These are phyloP conservation scores for Citrullus colocynthis DNA, from an alignment of 306 rosid species.

Conservation along the genomic window DNA sequence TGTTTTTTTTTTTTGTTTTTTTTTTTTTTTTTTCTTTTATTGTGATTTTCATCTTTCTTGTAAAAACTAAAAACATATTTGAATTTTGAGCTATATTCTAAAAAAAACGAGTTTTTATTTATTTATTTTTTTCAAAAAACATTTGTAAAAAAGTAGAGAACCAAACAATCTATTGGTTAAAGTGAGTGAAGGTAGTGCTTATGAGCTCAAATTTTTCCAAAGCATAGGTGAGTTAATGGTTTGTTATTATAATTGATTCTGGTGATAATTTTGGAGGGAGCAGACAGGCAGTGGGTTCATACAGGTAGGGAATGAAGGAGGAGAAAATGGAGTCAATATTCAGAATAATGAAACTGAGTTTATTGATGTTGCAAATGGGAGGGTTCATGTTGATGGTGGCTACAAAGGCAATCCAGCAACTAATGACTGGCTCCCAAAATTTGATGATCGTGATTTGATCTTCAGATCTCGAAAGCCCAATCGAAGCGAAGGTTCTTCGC, in stretches of 20 bases:
- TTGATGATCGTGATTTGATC: conserved; percentile 13
- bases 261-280: background rate
- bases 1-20: too few species aligned
- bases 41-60: too few species aligned
- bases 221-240: too few species aligned
- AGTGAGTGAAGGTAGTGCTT: too few species aligned
- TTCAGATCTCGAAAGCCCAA: background rate
- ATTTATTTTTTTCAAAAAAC: too few species aligned
- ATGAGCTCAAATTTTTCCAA: too few species aligned
- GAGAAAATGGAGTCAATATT: conserved; percentile 15
- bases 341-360: background rate
- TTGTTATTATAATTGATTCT: background rate
- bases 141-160: too few species aligned
- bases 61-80: too few species aligned
- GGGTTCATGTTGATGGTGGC: background rate
- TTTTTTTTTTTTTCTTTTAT: too few species aligned
- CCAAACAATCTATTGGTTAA: too few species aligned
- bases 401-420: conserved; percentile 70
- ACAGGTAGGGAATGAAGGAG: conserved; percentile 24
- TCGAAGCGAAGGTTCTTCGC: background rate
- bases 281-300: conserved; percentile 74
- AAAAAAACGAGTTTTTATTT: too few species aligned
- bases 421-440: conserved; percentile 62
- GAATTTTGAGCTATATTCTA: too few species aligned
- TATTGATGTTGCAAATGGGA: conserved; percentile 10